Evolutionary conservation across 441 rosid genomes (phyloP), one percentile per base, ranked within the genome.

Genomic region (Kokia cookei): DNA sequence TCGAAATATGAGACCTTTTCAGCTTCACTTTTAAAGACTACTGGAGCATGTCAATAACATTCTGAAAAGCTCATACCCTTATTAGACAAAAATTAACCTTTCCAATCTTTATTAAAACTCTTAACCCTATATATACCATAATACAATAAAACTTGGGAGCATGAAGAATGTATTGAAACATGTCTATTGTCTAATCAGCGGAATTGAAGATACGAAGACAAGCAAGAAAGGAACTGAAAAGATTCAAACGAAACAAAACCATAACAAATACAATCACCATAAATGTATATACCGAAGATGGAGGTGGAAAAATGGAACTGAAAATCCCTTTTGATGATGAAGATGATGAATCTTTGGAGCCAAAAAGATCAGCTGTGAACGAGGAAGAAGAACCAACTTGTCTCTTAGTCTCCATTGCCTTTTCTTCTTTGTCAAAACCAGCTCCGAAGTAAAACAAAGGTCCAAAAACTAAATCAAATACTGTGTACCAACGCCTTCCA

Each of bases 261-360:
- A 53, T 8, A 50, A 11, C n/a, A 75, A 65, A 45, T 47, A 27
- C 66, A 50, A 17, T 43, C 29, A 5, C 12, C 51, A 43, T 15
- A n/a, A 2, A 54, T 32, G n/a, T 19, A 24, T 2, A 74, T 83
- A 90, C 98, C 86, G 77, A 74, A 7, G 88, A 78, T 35, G 91
- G 89, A 65, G 83, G 86, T 69, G 91, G 81, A 60, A 92, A 89
- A 73, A 94, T 88, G 47, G 97, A 88, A 50, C 88, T 85, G 63
- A 92, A 87, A 59, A 74, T 83, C 70, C 90, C 84, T n/a, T 88
- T 62, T 6, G 93, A 84, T 11, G 91, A 71, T 15, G 82, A 35
- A 8, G 88, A 78, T 12, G 87, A 78, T 22, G 87, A 75, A 68
- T 89, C 88, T 78, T 85, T 93, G 77, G 77, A 80, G 74, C 96